phyloP scores from a whole-genome alignment of 129 eudicot species.

The Lonicera japonica region DNA sequence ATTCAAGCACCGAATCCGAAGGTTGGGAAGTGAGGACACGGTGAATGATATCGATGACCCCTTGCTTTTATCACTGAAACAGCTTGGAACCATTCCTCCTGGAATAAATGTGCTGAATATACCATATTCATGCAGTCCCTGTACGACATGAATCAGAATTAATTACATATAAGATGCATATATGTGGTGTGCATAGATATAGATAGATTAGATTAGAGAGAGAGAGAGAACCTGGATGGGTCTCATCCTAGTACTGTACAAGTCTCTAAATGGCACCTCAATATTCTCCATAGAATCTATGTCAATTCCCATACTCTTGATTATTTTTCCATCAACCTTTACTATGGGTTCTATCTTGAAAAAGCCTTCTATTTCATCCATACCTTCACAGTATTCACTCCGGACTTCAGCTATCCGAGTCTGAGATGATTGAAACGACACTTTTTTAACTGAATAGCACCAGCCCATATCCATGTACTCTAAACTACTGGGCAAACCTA shows the following conservation, averaged over 20 bases:
- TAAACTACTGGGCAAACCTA: neutral
- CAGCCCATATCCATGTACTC: neutral
- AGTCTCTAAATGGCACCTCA: neutral
- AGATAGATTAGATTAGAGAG: too few species aligned
- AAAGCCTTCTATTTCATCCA: neutral
- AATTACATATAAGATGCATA: too few species aligned
- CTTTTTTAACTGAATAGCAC: neutral
- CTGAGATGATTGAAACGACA: neutral
- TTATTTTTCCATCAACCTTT: slow-evolving; percentile 8
- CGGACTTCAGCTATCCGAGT: neutral
- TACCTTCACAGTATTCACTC: neutral
- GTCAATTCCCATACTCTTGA: slow-evolving; percentile 11
- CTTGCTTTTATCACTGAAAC: slow-evolving; percentile 3
- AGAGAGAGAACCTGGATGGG: neutral
- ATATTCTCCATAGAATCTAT: slow-evolving; percentile 1
- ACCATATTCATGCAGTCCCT: slow-evolving; percentile 29
- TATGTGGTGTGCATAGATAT: neutral
- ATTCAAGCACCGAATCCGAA: neutral
- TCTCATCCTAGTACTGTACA: neutral
- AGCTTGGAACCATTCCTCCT: slow-evolving; percentile 2
- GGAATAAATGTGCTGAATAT: slow-evolving; percentile 26
- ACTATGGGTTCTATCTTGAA: neutral
- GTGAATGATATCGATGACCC: neutral
- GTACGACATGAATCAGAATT: neutral
- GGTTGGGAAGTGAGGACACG: neutral